Percentiles rank a stretch among this genome's conserved stretches.
Conservation (phyloP, 2,329 filamentous ascomycete genomes). For the Scortechinia acanthostroma region DNA sequence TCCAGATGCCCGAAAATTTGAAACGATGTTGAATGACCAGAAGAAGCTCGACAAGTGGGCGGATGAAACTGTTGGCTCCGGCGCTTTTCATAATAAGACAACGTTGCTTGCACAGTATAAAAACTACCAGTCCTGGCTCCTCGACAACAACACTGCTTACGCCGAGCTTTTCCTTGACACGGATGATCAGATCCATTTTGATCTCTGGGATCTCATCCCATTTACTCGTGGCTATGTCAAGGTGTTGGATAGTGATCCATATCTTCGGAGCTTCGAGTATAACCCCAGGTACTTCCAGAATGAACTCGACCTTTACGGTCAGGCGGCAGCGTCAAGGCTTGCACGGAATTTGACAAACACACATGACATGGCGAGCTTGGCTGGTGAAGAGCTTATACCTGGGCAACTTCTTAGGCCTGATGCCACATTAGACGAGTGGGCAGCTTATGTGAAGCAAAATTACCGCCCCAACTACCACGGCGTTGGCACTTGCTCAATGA, state of each 20-base stretch:
- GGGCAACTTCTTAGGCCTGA: conserved; percentile 3
- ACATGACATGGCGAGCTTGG: background rate
- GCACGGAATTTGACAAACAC: conserved; percentile 4
- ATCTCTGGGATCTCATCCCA: conserved; percentile 16
- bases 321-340: conserved; percentile 15
- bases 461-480: conserved; percentile 17
- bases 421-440: conserved; percentile 12
- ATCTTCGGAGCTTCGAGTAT: conserved; percentile 11
- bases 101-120: conserved; percentile 13
- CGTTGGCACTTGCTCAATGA: conserved; percentile 20
- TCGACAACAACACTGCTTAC: conserved; percentile 13
- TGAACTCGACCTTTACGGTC: conserved; percentile 14
- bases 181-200: conserved; percentile 11
- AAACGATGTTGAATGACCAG: conserved; percentile 10
- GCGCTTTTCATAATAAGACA: conserved; percentile 14
- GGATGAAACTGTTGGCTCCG: conserved; percentile 11
- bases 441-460: conserved; percentile 10
- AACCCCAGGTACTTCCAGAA: conserved; percentile 15
- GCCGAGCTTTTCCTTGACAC: conserved; percentile 16
- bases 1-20: conserved; percentile 8
- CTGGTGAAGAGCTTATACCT: background rate
- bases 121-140: conserved; percentile 15
- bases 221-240: conserved; percentile 15
- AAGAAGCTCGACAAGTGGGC: conserved; percentile 15
- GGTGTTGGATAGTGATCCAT: conserved; percentile 12